Base-by-base conservation (phyloP, 306 rosid genomes). In the Medicago truncatula region DNA sequence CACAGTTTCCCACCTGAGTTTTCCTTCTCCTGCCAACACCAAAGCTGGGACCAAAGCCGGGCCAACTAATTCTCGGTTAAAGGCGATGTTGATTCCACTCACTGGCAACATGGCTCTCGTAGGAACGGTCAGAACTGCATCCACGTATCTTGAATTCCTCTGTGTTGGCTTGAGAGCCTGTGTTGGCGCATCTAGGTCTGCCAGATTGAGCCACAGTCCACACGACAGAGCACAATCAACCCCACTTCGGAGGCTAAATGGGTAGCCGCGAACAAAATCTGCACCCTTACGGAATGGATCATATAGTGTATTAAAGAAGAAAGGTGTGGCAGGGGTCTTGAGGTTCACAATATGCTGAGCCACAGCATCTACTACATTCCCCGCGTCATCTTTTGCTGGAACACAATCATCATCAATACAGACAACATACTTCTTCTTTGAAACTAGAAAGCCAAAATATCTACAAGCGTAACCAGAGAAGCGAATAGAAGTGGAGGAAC, bases 191-290 rank as follows among this genome's bases (percentile, higher is more conserved):
- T 96, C 99, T 36, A 71, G 87, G 85, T 96, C 99, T 2, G 92
- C 97, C 79, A 89, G 79, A 83, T 96, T 92, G 71, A 96, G 93
- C 99, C 99, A 96, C 49, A 96, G 78, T 76, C 99, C 98, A 79
- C 99, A 90, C 38, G 99, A 96, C 56, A 96, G 76, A 65, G 79
- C 96, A 74, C 98, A 96, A 59, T 85, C 73, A 76, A 96, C 98
- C 64, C 99, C 99, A 18, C 52, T 85, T 56, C 98, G 88, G 70
- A 96, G 89, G 80, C 99, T 96, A 74, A 96, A 96, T n/a, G 99
- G 99, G 87, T 96, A 96, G 7, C 99, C 99, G 3, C 98, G 99
- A 67, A 96, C 99, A 34, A 96, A 96, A 68, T 96, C 99, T 0
- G 96, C 97, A 71, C 99, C 99, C 80, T 92, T 83, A 44, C 92